Conservation (phyloP, 495 filamentous ascomycete species). For the Neohortaea acidophila region DNA sequence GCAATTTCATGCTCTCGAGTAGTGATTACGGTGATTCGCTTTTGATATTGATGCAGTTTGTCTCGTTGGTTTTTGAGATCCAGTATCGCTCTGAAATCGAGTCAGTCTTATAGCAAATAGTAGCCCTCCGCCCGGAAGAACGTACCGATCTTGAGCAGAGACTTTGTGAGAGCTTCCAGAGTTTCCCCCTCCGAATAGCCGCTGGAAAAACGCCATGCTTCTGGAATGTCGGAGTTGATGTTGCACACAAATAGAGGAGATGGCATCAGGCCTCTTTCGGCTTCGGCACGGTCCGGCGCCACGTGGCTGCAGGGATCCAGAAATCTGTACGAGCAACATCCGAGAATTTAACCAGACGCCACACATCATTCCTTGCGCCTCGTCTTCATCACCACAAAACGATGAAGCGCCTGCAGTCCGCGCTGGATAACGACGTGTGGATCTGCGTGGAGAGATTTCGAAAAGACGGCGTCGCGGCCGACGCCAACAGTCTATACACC, state of each 20-base stretch:
- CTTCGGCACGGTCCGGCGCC: no score
- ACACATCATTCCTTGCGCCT: no score
- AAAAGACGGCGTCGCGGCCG: slow-evolving; percentile 36
- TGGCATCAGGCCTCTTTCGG: no score
- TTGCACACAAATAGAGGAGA: no score
- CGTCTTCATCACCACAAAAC: background rate
- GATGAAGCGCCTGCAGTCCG: slow-evolving; percentile 7
- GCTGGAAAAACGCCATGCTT: no score
- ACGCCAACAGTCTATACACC: slow-evolving; percentile 53
- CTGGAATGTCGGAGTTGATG: no score
- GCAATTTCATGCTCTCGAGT: slow-evolving; percentile 69
- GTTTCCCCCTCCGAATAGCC: slow-evolving; percentile 53
- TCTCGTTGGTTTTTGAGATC: slow-evolving; percentile 96
- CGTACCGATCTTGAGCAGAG: slow-evolving; percentile 54
- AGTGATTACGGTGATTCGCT: slow-evolving; percentile 70
- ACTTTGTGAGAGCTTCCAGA: slow-evolving; percentile 49
- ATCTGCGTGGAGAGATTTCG: slow-evolving; percentile 10
- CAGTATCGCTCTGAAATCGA: slow-evolving; percentile 58
- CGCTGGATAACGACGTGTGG: slow-evolving; percentile 15
- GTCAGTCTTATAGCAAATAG: background rate
- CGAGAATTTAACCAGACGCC: no score
- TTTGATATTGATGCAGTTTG: slow-evolving; percentile 86
- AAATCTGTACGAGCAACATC: no score
- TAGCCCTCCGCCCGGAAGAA: slow-evolving; percentile 5
- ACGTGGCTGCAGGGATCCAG: no score